Evolutionary conservation across 2,329 filamentous ascomycete species (phyloP).

Genomic region (Harringtonia lauricola): DNA sequence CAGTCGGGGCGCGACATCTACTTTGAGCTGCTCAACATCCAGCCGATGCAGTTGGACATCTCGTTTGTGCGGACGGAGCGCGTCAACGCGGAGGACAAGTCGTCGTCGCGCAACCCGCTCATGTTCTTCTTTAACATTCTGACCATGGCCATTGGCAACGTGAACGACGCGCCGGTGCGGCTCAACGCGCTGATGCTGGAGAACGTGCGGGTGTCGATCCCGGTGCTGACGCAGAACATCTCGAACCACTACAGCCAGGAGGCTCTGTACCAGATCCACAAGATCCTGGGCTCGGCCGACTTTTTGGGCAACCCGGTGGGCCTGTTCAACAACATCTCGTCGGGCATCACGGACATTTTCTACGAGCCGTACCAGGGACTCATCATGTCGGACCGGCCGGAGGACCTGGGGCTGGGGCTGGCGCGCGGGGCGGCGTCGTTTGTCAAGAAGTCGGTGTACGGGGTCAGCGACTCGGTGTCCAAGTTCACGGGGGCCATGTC

Average conservation of each 20-base stretch:
- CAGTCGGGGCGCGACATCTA: slow-evolving; percentile 89
- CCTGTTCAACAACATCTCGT: slow-evolving; percentile 96
- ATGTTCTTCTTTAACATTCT: slow-evolving; percentile 99
- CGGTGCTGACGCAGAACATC: slow-evolving; percentile 73
- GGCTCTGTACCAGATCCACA: slow-evolving; percentile 89
- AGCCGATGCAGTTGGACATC: slow-evolving; percentile 95
- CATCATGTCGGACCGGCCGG: slow-evolving; percentile 89
- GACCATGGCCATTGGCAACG: slow-evolving; percentile 98
- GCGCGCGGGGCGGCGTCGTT: slow-evolving; percentile 95
- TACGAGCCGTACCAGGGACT: slow-evolving; percentile 97
- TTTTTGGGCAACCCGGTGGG: slow-evolving; percentile 97
- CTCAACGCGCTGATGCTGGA: slow-evolving; percentile 91
- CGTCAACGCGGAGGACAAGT: slow-evolving; percentile 91
- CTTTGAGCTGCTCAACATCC: slow-evolving; percentile 92
- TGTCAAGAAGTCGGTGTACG: slow-evolving; percentile 97
- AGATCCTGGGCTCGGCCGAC: slow-evolving; percentile 92
- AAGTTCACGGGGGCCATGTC: slow-evolving; percentile 97
- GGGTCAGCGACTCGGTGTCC: slow-evolving; percentile 92
- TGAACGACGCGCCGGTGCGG: slow-evolving; percentile 92
- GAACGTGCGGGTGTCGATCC: slow-evolving; percentile 83
- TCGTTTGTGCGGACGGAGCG: slow-evolving; percentile 96
- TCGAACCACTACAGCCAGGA: slow-evolving; percentile 96
- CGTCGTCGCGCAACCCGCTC: slow-evolving; percentile 79
- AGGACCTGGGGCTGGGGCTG: slow-evolving; percentile 89
- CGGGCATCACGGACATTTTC: slow-evolving; percentile 94